Base-by-base conservation (phyloP, 371 early-diverging fungal species). In the Parasitella parasitica region DNA sequence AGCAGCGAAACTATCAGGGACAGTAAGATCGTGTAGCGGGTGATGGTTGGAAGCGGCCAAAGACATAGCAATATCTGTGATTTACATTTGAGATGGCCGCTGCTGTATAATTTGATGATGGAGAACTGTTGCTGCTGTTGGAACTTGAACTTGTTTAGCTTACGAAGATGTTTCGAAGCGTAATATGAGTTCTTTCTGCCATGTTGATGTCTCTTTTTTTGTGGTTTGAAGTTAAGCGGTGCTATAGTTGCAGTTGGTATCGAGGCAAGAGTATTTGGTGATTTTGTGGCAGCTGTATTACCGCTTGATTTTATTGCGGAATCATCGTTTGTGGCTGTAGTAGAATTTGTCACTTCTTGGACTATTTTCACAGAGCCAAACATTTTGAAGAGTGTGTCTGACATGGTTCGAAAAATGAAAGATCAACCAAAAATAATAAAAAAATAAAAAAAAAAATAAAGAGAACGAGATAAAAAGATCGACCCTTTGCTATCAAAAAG, bases 21-120 rank as follows among this genome's bases (percentile, higher is more conserved):
- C n/a, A 76, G 24, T 12, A 64, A 32, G 30, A 72, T 64, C 6
- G 65, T 60, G 54, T 62, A 64, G 28, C 73, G 68, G 3, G 70
- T 72, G 15, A 70, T 30, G 34, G 63, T 50, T 6, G 76, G 76
- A 6, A 76, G 41, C 6, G 76, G 72, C 76, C 74, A 74, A 7
- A 74, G 48, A 26, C 62, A 57, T 5, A 74, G 59, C 13, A 60
- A 24, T 38, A 61, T 66, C 36, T 70, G 72, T 18, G 70, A 65
- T 59, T 69, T 66, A 3, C 35, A 26, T 28, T 50, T 56, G 35
- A 28, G 28, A 11, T 58, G 49, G 18, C 36, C 32, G 28, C 46
- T 55, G 5, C 55, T 54, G 27, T 59, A 54, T 37, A 59, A 54
- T 30, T 65, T 35, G 12, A 54, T 35, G 15, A 54, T 48, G 22